Evolutionary conservation across 129 eudicot genomes (phyloP), one percentile per base, ranked within the genome.

Genomic region (Heracleum sosnowskyi): DNA sequence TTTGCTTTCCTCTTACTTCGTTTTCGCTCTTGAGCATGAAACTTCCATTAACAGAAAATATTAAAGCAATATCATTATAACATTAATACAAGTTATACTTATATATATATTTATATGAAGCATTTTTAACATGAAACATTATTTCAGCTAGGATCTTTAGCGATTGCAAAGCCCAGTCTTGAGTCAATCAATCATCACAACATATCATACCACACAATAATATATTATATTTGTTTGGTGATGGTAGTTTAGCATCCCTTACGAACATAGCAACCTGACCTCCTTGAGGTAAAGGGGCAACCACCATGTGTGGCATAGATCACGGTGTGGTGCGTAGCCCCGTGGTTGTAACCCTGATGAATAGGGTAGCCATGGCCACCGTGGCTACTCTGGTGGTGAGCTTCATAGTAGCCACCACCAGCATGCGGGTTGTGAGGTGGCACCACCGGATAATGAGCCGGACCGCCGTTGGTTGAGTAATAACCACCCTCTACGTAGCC

Each of bases 331-430:
- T 63, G 18, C 20, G 35, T 63, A 28, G 35, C 36, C 34, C 69
- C 69, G 69, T 63, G 69, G 69, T 28, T 63, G 69, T 63, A 63
- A 29, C 69, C 69, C 17, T 63, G 69, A 62, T 62, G 69, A 63
- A 26, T 16, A 63, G 69, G 69, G 69, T 63, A 63, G 35, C 63
- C 63, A 53, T 53, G 63, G 11, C 63, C 63, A 53, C 63, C 63
- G 29, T 22, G 63, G 29, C 11, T 24, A 53, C 63, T 53, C 63
- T 53, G 63, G 63, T 53, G 63, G 63, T 63, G 34, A 63, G 69
- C 69, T 63, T 17, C 69, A 63, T 63, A 63, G 35, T 63, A 63
- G 34, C 18, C 69, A 24, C 69, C 36, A 12, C 35, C 69, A 0
- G 18, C 69, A 63, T 53, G 63, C 12, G 69, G 36, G 36, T 63